Base-by-base conservation (phyloP, 1,284 basidiomycete genomes). In the Ceratobasidium papillatum region DNA sequence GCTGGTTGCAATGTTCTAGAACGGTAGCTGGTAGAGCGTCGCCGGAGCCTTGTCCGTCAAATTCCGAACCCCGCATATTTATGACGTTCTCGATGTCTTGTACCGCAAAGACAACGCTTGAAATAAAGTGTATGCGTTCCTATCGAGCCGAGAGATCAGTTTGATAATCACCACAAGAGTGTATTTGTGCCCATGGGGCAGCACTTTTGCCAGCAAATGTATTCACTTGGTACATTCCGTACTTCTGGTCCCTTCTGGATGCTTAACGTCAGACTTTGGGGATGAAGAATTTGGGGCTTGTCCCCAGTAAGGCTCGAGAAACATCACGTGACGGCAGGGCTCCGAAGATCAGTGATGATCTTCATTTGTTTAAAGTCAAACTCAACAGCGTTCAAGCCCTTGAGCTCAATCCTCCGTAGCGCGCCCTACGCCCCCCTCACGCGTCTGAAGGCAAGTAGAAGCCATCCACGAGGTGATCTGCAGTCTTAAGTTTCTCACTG, bases 261-360 rank as follows among this genome's bases (percentile, higher is more conserved):
- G 38, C 34, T 66, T 9, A 58, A 19, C 38, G 62, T 47, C 41
- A 49, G 17, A 25, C 30, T 54, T 49, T 32, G 66, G 52, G 32
- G 68, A 36, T 56, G 25, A 71, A 45, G 54, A 71, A 49, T 27
- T 59, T 49, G 68, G 68, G 56, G 68, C 32, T 45, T 32, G 49
- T 22, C 14, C 36, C 56, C 43, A 34, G 43, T 32, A 61, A 47
- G 54, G 54, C 51, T 7, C 32, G 54, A 54, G 51, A 43, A 22
- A 22, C 11, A 32, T 71, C 54, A 71, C 68, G 43, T 71, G 56
- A 71, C 58, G 7, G 30, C 22, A 71, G 68, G 68, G 41, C 43
- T 62, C 43, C 41, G 68, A 71, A 47, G 68, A 71, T 71, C 68
- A 49, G 25, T 22, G 56, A 56, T 61, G 68, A 71, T 71, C 68